A percentile compares a stretch with the other conserved stretches of the same genome.
Conservation (phyloP, 495 filamentous ascomycete species). For the Penicillium argentinense region DNA sequence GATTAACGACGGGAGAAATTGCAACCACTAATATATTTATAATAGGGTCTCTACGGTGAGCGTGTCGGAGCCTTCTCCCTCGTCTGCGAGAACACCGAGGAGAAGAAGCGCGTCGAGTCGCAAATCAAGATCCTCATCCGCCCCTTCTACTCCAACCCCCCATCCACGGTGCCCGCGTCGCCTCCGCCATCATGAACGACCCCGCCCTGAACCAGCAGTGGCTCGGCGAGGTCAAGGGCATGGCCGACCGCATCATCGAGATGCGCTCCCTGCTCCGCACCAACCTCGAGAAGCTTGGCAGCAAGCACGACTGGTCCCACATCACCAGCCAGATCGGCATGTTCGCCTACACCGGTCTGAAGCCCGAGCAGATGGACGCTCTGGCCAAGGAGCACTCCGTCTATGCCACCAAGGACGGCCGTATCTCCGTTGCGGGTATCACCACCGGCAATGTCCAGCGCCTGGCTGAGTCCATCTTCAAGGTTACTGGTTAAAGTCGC, state of each 20-base stretch:
- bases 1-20: not conserved
- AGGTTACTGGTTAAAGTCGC: slow-evolving; percentile 67
- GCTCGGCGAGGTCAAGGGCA: slow-evolving; percentile 95
- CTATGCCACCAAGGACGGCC: slow-evolving; percentile 94
- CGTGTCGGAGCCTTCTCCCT: slow-evolving; percentile 97
- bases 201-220: slow-evolving; percentile 85
- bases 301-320: slow-evolving; percentile 96
- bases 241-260: slow-evolving; percentile 98
- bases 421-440: slow-evolving; percentile 97
- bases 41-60: slow-evolving; percentile 92
- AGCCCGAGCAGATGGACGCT: slow-evolving; percentile 85
- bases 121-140: slow-evolving; percentile 98
- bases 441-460: slow-evolving; percentile 89
- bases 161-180: slow-evolving; percentile 92
- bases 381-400: slow-evolving; percentile 97
- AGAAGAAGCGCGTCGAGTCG: slow-evolving; percentile 95
- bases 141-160: slow-evolving; percentile 98
- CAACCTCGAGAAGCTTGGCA: slow-evolving; percentile 90
- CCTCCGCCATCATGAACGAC: slow-evolving; percentile 89
- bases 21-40: not conserved
- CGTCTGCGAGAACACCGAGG: slow-evolving; percentile 76
- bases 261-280: slow-evolving; percentile 93
- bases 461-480: slow-evolving; percentile 92
- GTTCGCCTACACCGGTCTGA: slow-evolving; percentile 97
- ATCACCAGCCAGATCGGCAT: slow-evolving; percentile 98